Base-by-base conservation (phyloP, 1,139 yeast species). In the Pichia sp. region DNA sequence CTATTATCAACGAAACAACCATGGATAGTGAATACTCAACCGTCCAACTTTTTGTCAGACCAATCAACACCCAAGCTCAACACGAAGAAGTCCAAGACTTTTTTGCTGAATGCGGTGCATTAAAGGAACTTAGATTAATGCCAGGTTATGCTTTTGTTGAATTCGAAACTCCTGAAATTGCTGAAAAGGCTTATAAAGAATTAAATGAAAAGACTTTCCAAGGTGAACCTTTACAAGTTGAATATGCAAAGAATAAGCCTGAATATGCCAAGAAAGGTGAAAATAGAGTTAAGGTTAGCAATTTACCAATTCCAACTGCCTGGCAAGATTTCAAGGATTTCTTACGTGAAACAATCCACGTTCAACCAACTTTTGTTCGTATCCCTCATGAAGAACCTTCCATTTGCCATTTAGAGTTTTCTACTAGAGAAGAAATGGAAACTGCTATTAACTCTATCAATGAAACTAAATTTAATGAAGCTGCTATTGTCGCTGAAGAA, bases 321-420 rank as follows among this genome's bases (percentile, higher is more conserved):
- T 85, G 94, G 94, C 92, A 85, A 73, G 90, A 84, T 63, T 76
- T 85, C 63, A 85, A 85, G 68, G 94, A 85, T 68, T 79, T 81
- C 61, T 85, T 84, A 56, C 73, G 87, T 66, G 90, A 83, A 55
- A 80, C 80, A 62, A 74, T 80, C 59, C 79, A 76, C 56, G 68
- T 75, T 58, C 77, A 79, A 53, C 85, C 89, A 50, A 77, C 82
- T 43, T 85, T 82, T 66, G 85, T 86, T 58, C 80, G 82, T 68
- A 87, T 84, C 69, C 72, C 74, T 47, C 76, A 80, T 63, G 81
- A 81, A 59, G 85, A 82, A 62, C 82, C 83, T 61, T 73, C 82
- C 53, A 85, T 92, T 67, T 84, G 84, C 55, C 76, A 60, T 44
- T 53, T 88, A 59, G 96, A 88, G 70, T 86, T 87, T 63, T 74